Evolutionary conservation across 2,329 filamentous ascomycete genomes (phyloP).

Genomic region (Polychaeton citri): DNA sequence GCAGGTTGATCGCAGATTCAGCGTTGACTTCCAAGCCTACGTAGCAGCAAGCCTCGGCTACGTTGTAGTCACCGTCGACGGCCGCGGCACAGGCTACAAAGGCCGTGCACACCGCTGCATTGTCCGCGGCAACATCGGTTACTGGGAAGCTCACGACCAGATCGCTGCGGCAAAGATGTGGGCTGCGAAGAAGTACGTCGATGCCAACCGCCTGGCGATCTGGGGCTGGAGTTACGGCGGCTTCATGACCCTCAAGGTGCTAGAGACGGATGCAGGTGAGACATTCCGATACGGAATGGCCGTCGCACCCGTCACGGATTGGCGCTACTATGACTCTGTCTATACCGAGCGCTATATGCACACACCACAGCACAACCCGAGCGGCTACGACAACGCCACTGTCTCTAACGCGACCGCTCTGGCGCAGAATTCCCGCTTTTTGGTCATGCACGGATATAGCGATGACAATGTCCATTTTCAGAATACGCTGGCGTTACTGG

Average conservation of each 20-base stretch:
- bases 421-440: conserved; percentile 65
- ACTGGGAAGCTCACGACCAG: conserved; percentile 78
- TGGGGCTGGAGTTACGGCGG: conserved; percentile 99
- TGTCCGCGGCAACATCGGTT: conserved; percentile 70
- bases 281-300: conserved; percentile 97
- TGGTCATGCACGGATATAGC: conserved; percentile 90
- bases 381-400: conserved; percentile 62
- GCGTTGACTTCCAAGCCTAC: conserved; percentile 81
- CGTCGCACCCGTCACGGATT: conserved; percentile 96
- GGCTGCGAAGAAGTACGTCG: conserved; percentile 70
- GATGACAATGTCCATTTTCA: conserved; percentile 98
- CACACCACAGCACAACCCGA: conserved; percentile 67
- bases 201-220: conserved; percentile 69
- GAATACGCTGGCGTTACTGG: conserved; percentile 76
- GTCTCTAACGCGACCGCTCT: conserved; percentile 65
- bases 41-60: conserved; percentile 77
- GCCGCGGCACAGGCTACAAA: conserved; percentile 80
- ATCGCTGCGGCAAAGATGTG: conserved; percentile 81
- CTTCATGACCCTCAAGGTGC: conserved; percentile 86
- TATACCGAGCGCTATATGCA: conserved; percentile 98
- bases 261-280: conserved; percentile 76
- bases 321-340: conserved; percentile 85
- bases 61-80: conserved; percentile 87
- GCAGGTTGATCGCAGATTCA: conserved; percentile 65
- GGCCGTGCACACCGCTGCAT: conserved; percentile 73